Evolutionary conservation across 257 asterid species (phyloP).

Genomic region (Solanum arcanum): DNA sequence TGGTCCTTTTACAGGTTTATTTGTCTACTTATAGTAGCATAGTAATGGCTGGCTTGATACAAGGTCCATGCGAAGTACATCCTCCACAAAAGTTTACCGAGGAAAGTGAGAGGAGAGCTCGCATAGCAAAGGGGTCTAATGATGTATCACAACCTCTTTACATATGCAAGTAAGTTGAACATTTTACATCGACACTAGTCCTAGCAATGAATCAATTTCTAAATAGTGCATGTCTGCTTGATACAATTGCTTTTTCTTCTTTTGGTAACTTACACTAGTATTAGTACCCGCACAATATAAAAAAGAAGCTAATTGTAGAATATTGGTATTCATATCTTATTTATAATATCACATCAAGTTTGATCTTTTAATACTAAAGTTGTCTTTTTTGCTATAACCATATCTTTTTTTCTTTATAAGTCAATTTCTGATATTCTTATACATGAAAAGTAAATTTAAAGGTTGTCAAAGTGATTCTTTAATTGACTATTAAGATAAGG

Average conservation of each 20-base stretch:
- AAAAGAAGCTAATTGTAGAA: not conserved
- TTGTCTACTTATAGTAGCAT: conserved; percentile 50
- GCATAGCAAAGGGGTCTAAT: conserved; percentile 21
- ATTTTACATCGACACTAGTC: not conserved
- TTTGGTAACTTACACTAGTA: not conserved
- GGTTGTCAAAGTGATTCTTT: not conserved
- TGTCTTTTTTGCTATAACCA: not conserved
- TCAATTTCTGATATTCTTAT: not conserved
- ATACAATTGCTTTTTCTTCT: not conserved
- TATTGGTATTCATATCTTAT: not conserved
- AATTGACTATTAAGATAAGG: not conserved
- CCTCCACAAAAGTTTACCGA: conserved; percentile 65
- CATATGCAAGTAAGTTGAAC: conserved; percentile 70
- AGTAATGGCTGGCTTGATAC: conserved; percentile 62
- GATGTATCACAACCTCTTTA: conserved; percentile 48
- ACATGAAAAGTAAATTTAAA: not conserved
- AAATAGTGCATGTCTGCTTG: not conserved
- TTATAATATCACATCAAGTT: not conserved
- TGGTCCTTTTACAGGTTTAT: conserved; percentile 49
- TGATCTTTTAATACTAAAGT: not conserved
- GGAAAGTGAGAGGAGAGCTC: conserved; percentile 67
- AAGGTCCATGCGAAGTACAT: conserved; percentile 77
- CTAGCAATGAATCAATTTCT: not conserved
- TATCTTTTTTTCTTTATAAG: not conserved
- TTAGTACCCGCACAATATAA: not conserved